Evolutionary conservation across 352 stramenopile genomes (phyloP).

Genomic region (Globisporangium acanthophoron): DNA sequence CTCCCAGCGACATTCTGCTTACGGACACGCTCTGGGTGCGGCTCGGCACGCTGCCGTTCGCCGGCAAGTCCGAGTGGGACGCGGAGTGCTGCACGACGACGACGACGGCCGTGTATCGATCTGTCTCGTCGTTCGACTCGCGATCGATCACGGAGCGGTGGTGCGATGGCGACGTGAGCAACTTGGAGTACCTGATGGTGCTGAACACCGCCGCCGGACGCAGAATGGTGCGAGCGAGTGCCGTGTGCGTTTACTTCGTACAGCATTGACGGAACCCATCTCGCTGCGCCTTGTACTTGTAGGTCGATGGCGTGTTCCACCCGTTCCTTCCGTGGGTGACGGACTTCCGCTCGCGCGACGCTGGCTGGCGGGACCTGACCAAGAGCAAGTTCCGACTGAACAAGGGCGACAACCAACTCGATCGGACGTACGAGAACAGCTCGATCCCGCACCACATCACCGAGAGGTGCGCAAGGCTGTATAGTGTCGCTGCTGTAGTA

Average conservation of each 20-base stretch:
- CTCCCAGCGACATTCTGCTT: constrained; percentile 35
- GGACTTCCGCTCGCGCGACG: constrained; percentile 67
- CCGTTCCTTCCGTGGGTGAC: constrained; percentile 96
- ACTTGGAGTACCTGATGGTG: constrained; percentile 93
- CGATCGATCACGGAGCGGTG: constrained; percentile 82
- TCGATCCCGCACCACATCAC: constrained; percentile 91
- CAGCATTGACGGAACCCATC: background rate
- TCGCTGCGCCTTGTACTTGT: background rate
- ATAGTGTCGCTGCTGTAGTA: too few relatives aligned
- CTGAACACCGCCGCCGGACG: constrained; percentile 89
- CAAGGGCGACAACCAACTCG: constrained; percentile 92
- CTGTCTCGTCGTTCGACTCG: constrained; percentile 14
- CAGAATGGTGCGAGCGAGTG: constrained; percentile 38
- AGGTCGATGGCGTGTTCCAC: constrained; percentile 82
- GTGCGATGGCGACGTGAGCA: constrained; percentile 84
- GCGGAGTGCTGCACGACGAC: background rate
- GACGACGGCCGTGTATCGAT: constrained; percentile 5
- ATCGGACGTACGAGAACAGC: constrained; percentile 87
- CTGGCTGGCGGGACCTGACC: constrained; percentile 84
- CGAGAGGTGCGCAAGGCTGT: constrained; percentile 52
- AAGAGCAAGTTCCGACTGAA: constrained; percentile 94
- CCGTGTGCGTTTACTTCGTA: background rate
- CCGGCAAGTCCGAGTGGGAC: constrained; percentile 5
- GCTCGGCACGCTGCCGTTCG: constrained; percentile 31
- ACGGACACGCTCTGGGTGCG: constrained; percentile 47